Evolutionary conservation across 495 filamentous ascomycete species (phyloP).

Genomic region (Neurospora pannonica): DNA sequence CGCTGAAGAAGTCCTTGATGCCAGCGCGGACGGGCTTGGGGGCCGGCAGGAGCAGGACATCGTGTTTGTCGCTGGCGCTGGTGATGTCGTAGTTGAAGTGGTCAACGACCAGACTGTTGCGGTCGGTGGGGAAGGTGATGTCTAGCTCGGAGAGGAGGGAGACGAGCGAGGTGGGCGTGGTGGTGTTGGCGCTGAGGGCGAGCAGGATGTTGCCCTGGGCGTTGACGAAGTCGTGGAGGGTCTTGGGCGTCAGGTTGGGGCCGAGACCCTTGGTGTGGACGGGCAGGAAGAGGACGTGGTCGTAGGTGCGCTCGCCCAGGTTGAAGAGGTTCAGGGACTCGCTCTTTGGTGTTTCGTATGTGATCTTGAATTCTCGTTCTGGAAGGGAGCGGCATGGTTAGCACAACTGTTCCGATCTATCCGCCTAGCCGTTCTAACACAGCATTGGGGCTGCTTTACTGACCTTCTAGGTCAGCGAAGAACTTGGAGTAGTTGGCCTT

Average conservation of each 20-base stretch:
- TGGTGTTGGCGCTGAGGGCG: constrained; percentile 64
- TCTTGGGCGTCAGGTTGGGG: constrained; percentile 73
- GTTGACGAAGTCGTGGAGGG: constrained; percentile 85
- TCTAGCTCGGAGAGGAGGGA: constrained; percentile 87
- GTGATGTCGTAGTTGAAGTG: constrained; percentile 87
- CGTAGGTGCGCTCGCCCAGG: constrained; percentile 79
- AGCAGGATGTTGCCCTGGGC: constrained; percentile 86
- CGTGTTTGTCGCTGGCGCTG: constrained; percentile 72
- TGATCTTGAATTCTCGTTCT: constrained; percentile 76
- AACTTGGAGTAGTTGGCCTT: constrained; percentile 75
- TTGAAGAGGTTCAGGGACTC: constrained; percentile 73
- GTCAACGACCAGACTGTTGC: constrained; percentile 74
- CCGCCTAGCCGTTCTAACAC: neutral
- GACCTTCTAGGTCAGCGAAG: constrained; percentile 73
- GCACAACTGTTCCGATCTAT: constrained; percentile 1
- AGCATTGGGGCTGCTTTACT: constrained; percentile 2
- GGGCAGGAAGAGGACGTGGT: constrained; percentile 83
- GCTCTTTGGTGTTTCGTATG: constrained; percentile 79
- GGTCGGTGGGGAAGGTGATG: constrained; percentile 77
- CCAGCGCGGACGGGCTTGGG: constrained; percentile 53
- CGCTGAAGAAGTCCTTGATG: constrained; percentile 71
- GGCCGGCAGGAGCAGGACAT: constrained; percentile 69
- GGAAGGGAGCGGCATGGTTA: constrained; percentile 14
- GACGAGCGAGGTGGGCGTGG: constrained; percentile 67
- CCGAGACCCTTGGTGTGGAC: constrained; percentile 85